phyloP scores from a whole-genome alignment of 345 rosid species.

The Eucalyptus pauciflora region DNA sequence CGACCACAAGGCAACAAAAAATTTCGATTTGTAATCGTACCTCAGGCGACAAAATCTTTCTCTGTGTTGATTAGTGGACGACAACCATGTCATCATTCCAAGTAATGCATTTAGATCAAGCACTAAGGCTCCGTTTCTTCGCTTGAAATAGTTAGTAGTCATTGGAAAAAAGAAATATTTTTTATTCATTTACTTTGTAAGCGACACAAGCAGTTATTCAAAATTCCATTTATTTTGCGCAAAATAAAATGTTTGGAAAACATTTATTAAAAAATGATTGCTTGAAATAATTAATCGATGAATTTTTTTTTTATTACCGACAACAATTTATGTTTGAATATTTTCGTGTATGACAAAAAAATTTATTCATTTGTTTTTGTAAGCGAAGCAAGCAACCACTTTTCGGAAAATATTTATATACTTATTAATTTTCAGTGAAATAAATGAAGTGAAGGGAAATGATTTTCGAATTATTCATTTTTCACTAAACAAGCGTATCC shows the following conservation, averaged over 20 bases:
- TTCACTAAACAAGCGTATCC: not conserved
- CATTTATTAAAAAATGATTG: too few relatives aligned
- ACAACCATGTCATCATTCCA: not conserved
- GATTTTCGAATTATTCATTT: not conserved
- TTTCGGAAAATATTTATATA: too few relatives aligned
- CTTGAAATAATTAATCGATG: not conserved
- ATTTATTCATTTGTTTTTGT: too few relatives aligned
- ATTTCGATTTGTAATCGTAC: too few relatives aligned
- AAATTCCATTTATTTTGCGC: accelerated
- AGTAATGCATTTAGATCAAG: not conserved
- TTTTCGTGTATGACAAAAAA: too few relatives aligned
- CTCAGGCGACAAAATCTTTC: not conserved
- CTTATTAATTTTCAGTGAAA: not conserved
- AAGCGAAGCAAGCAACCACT: accelerated
- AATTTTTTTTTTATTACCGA: too few relatives aligned
- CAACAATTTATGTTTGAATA: not conserved
- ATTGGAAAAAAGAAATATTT: too few relatives aligned
- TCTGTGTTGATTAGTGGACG: not conserved
- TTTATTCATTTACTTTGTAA: not conserved
- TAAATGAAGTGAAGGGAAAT: too few relatives aligned
- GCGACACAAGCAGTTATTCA: not conserved
- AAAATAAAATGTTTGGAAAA: too few relatives aligned
- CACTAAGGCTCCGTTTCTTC: not conserved
- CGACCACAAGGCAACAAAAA: not conserved
- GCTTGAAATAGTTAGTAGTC: not conserved